phyloP scores from a whole-genome alignment of 768 basidiomycete species.

The Boletus insuetus region DNA sequence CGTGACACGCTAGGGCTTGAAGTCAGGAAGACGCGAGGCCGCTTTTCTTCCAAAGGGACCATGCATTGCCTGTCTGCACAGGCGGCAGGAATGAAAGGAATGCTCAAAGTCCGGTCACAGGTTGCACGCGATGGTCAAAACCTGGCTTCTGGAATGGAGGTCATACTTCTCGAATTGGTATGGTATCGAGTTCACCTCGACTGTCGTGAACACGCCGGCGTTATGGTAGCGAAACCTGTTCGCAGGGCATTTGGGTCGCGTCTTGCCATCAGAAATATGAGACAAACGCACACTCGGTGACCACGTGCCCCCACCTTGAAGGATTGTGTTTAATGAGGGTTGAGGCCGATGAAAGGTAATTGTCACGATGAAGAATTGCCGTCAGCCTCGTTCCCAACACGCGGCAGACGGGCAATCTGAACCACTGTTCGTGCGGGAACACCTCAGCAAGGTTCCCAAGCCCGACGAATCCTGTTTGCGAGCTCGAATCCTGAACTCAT shows the following conservation, averaged over 20 bases:
- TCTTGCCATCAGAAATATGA: conserved; percentile 9
- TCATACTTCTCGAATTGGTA: neutral
- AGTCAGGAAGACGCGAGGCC: conserved; percentile 34
- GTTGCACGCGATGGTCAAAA: conserved; percentile 3
- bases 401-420: conserved; percentile 17
- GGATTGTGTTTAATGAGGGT: conserved; percentile 17
- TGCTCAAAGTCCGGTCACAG: conserved; percentile 19
- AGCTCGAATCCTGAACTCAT: neutral
- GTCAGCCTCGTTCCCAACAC: conserved; percentile 31
- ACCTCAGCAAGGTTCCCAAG: neutral
- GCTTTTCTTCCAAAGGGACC: conserved; percentile 28
- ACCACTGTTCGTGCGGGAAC: conserved; percentile 14
- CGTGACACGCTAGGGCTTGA: conserved; percentile 24
- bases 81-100: conserved; percentile 31
- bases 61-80: conserved; percentile 28
- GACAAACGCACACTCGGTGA: conserved; percentile 6
- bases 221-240: conserved; percentile 1
- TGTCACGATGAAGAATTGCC: conserved; percentile 25
- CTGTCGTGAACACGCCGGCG: conserved; percentile 4
- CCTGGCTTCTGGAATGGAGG: conserved; percentile 17
- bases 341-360: conserved; percentile 24
- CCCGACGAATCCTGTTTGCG: neutral
- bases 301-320: conserved; percentile 14
- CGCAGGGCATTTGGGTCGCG: neutral
- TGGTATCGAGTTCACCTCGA: neutral